A percentile compares a stretch with the other conserved stretches of the same genome.
phyloP scores from a whole-genome alignment of 257 asterid species.

The Henckelia pumila region DNA sequence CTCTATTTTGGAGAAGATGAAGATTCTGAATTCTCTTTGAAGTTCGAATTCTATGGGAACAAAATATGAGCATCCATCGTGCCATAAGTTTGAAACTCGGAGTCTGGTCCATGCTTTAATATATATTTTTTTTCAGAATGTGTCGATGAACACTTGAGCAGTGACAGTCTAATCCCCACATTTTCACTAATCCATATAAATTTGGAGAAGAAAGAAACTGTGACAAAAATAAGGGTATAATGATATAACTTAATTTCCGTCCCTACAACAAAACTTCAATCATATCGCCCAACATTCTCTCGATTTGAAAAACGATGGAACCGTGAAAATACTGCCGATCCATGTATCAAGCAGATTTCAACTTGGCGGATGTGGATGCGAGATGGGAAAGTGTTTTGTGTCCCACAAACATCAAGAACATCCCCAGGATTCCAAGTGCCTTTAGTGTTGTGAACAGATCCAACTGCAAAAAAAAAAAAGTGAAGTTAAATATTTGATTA shows the following conservation, averaged over 20 bases:
- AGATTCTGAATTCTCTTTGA: background rate
- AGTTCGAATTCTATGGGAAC: no score
- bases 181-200: slow-evolving; percentile 24
- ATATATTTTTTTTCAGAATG: background rate
- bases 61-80: no score
- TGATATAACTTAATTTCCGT: slow-evolving; percentile 21
- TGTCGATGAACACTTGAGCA: background rate
- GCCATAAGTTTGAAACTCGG: background rate
- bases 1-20: background rate
- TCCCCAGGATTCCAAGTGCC: slow-evolving; percentile 78
- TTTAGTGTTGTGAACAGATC: slow-evolving; percentile 87
- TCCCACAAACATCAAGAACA: slow-evolving; percentile 84
- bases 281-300: background rate
- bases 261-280: slow-evolving; percentile 33
- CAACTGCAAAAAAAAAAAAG: slow-evolving; percentile 56
- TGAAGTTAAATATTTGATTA: background rate
- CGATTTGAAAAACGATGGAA: background rate
- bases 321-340: background rate
- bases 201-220: slow-evolving; percentile 23
- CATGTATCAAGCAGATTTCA: slow-evolving; percentile 62
- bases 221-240: slow-evolving; percentile 15
- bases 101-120: background rate
- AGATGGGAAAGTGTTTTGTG: slow-evolving; percentile 86
- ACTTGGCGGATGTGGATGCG: slow-evolving; percentile 77
- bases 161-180: background rate